phyloP scores from a whole-genome alignment of 2,329 filamentous ascomycete genomes.

The Harringtonia lauricola region DNA sequence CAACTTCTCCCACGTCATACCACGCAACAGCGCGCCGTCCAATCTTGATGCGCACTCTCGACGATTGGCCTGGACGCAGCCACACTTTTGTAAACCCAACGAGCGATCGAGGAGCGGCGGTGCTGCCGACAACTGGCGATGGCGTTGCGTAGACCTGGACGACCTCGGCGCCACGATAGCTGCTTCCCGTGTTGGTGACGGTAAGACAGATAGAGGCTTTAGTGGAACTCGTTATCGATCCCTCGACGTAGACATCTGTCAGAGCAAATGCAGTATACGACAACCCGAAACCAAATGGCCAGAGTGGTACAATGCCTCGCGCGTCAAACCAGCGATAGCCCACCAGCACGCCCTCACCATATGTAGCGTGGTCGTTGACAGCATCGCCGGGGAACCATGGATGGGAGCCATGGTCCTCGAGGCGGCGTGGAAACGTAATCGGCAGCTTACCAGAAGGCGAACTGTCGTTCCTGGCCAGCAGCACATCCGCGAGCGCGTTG shows the following conservation, averaged over 20 bases:
- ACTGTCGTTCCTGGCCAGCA: conserved; percentile 17
- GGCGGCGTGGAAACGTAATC: conserved; percentile 49
- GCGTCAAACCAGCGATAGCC: conserved; percentile 65
- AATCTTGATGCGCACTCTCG: not conserved
- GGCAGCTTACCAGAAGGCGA: conserved; percentile 55
- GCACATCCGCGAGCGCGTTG: conserved; percentile 53
- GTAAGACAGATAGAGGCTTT: not conserved
- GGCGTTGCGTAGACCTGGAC: conserved; percentile 8
- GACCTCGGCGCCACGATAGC: conserved; percentile 5
- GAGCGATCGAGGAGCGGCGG: conserved; percentile 5
- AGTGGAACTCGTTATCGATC: conserved; percentile 13
- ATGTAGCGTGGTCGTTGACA: conserved; percentile 47
- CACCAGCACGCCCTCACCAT: conserved; percentile 63
- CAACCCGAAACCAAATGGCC: conserved; percentile 14
- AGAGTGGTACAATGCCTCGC: conserved; percentile 18
- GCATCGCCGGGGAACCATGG: conserved; percentile 52
- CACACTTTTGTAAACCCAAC: conserved; percentile 9
- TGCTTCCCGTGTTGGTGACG: conserved; percentile 5
- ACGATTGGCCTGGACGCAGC: not conserved
- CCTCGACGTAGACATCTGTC: conserved; percentile 27
- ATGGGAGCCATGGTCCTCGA: conserved; percentile 59
- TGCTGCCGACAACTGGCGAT: not conserved
- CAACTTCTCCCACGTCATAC: conserved; percentile 12
- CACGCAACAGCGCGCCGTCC: conserved; percentile 2
- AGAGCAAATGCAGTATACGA: conserved; percentile 23